Evolutionary conservation across 768 basidiomycete genomes (phyloP).

Genomic region (Russula sp.): DNA sequence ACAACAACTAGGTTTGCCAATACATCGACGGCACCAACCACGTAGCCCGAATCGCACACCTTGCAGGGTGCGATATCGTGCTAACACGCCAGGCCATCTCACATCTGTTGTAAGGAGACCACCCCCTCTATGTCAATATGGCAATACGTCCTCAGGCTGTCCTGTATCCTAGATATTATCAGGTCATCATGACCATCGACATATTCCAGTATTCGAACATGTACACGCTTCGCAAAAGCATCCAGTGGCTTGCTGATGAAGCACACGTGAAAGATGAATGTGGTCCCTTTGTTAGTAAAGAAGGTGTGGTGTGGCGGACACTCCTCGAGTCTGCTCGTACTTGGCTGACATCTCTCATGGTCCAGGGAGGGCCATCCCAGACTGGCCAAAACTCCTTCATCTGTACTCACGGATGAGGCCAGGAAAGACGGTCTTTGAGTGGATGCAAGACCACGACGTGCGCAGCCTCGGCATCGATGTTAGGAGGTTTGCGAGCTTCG

Average conservation of each 20-base stretch:
- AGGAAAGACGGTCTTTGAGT: slow-evolving; percentile 77
- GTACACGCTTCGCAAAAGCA: slow-evolving; percentile 84
- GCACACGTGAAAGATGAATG: slow-evolving; percentile 84
- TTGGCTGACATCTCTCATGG: neutral
- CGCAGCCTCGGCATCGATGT: slow-evolving; percentile 76
- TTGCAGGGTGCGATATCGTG: slow-evolving; percentile 82
- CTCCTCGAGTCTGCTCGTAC: slow-evolving; percentile 1
- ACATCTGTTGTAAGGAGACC: slow-evolving; percentile 71
- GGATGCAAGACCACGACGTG: slow-evolving; percentile 77
- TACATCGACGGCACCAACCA: slow-evolving; percentile 90
- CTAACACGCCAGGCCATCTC: slow-evolving; percentile 83
- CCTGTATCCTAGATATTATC: slow-evolving; percentile 69
- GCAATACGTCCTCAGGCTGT: neutral
- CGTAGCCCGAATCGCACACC: slow-evolving; percentile 82
- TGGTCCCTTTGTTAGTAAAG: slow-evolving; percentile 82
- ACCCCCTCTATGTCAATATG: neutral
- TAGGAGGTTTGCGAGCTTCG: slow-evolving; percentile 93
- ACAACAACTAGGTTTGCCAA: slow-evolving; percentile 53
- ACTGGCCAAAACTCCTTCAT: slow-evolving; percentile 83
- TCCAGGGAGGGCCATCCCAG: slow-evolving; percentile 54
- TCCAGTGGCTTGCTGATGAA: slow-evolving; percentile 85
- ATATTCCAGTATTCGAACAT: slow-evolving; percentile 98
- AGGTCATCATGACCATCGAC: slow-evolving; percentile 94
- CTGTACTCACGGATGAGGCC: slow-evolving; percentile 84
- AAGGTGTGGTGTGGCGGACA: slow-evolving; percentile 39